Evolutionary conservation across 257 asterid genomes (phyloP), one percentile per base, ranked within the genome.

Genomic region (Solanum clarkiae): DNA sequence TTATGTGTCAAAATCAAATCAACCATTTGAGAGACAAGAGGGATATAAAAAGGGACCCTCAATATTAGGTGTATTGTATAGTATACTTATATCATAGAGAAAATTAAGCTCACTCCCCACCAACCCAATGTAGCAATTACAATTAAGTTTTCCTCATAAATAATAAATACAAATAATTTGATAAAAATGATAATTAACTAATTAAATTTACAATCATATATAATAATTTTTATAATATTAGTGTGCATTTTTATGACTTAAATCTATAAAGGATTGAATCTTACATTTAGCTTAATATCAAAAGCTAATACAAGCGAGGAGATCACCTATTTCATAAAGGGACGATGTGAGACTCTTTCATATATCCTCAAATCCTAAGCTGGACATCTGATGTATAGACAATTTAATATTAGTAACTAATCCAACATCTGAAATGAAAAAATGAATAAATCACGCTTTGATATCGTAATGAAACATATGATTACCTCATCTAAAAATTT

Each of bases 11-110:
- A 86, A 80, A 79, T 70, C 65, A n/a, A 75, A 63, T 51, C 56
- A 86, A 47, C 84, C 86, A 84, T 86, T 62, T 72, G 47, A 80
- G 60, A 87, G 86, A 54, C 87, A 70, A 77, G 42, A 55, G 9
- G 82, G 75, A 60, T 63, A 54, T 66, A 22, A 17, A 40, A 70
- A 80, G 68, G 87, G 88, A 86, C 55, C 80, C 87, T 62, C 29
- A 66, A 80, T 44, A 68, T 63, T 86, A 65, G 80, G 74, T 80
- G 47, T 55, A 69, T 53, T 80, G 65, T 84, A 70, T 68, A 29
- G 3, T 29, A 66, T 66, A 26, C 44, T 15, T 14, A 29, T 32
- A 63, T 63, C 16, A 13, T 24, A 63, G 7, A 18, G 51, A 82
- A 47, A 82, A 20, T 63, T 45, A 82, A 82, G 44, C 26, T 82